Evolutionary conservation across 2,329 filamentous ascomycete species (phyloP).

Genomic region (Teratosphaeria pseudoeucalypti): DNA sequence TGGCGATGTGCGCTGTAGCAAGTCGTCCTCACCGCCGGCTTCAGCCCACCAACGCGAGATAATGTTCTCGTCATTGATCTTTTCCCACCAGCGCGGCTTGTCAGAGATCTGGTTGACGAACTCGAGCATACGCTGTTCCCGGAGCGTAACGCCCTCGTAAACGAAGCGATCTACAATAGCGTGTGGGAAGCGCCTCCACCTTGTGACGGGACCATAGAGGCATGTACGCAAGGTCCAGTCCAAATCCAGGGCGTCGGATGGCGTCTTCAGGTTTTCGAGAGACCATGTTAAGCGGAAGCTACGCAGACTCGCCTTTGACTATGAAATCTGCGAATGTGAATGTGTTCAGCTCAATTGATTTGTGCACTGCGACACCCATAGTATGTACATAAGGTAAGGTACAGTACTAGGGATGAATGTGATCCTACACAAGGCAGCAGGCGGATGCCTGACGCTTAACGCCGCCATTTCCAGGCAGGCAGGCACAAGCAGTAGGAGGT

Average conservation of each 20-base stretch:
- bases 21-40: conserved; percentile 4
- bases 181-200: conserved; percentile 9
- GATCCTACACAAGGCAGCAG: background rate
- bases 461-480: background rate
- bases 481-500: background rate
- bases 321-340: no score
- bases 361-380: no score
- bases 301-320: no score
- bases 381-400: no score
- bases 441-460: background rate
- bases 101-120: conserved; percentile 22
- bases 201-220: background rate
- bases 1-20: conserved; percentile 6
- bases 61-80: conserved; percentile 20
- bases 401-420: background rate
- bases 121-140: conserved; percentile 21
- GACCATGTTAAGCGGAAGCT: background rate
- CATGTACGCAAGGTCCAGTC: background rate
- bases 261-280: background rate
- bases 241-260: background rate
- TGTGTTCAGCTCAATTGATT: no score
- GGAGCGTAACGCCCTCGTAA: conserved; percentile 7
- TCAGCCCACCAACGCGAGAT: conserved; percentile 19
- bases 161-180: conserved; percentile 13
- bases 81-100: conserved; percentile 22